A percentile compares a stretch with the other conserved stretches of the same genome.
These are phyloP conservation scores for Puccinia coronata DNA, from an alignment of 1,284 basidiomycete species.

Conservation along the genomic window DNA sequence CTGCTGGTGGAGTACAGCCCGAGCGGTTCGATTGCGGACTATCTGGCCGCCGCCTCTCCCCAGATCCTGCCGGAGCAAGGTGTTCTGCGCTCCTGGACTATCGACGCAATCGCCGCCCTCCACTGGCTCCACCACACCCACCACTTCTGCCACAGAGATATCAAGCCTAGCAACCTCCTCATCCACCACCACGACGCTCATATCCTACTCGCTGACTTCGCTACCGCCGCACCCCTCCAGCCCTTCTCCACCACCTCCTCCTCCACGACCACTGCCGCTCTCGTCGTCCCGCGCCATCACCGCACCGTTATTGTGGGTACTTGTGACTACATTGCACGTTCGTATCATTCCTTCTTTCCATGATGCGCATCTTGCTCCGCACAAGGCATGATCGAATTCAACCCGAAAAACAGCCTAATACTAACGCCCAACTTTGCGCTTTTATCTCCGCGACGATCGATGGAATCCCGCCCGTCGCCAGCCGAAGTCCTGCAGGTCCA, in stretches of 20 bases:
- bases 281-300: conserved; percentile 55
- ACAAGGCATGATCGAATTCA: not conserved
- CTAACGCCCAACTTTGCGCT: not conserved
- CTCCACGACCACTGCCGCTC: not conserved
- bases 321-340: conserved; percentile 57
- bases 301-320: conserved; percentile 59
- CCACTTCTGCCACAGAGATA: conserved; percentile 73
- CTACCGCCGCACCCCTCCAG: conserved; percentile 73
- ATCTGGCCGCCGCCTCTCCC: conserved; percentile 39
- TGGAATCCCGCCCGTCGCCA: conserved; percentile 60
- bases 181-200: conserved; percentile 65
- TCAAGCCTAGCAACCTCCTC: conserved; percentile 92
- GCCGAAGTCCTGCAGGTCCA: conserved; percentile 80
- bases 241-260: not conserved
- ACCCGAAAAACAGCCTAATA: not conserved
- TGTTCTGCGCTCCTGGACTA: conserved; percentile 73
- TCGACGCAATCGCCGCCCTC: conserved; percentile 76
- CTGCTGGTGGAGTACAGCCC: conserved; percentile 78
- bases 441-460: not conserved
- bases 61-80: conserved; percentile 62
- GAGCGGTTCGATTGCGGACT: conserved; percentile 68
- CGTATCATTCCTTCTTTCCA: conserved; percentile 22
- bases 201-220: conserved; percentile 82
- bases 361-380: not conserved
- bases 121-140: conserved; percentile 77